phyloP scores from a whole-genome alignment of 306 rosid genomes.

The Betula pendula region DNA sequence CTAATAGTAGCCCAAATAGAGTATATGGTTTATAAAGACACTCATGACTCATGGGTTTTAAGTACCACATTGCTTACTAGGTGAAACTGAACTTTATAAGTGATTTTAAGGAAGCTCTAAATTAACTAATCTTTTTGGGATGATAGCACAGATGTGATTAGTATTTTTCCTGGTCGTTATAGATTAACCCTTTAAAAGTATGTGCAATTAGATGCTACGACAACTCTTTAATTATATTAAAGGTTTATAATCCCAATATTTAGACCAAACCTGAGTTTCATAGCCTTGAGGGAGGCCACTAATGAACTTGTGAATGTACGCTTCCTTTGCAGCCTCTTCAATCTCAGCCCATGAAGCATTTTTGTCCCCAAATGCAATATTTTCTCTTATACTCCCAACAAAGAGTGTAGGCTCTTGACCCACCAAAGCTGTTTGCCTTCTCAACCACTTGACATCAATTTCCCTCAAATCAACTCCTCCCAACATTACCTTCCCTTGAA shows the following conservation, averaged over 20 bases:
- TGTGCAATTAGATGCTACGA: neutral
- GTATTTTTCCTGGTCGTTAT: too few species aligned
- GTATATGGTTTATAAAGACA: too few species aligned
- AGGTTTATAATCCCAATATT: neutral
- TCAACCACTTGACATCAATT: conserved; percentile 74
- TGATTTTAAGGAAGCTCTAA: too few species aligned
- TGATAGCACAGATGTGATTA: too few species aligned
- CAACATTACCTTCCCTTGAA: conserved; percentile 70
- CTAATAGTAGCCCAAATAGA: too few species aligned
- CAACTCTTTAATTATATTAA: neutral
- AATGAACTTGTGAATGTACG: conserved; percentile 77
- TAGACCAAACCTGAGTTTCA: conserved; percentile 72
- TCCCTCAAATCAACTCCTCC: conserved; percentile 76
- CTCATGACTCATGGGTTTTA: too few species aligned
- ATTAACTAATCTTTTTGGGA: too few species aligned
- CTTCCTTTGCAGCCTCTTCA: conserved; percentile 80
- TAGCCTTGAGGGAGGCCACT: conserved; percentile 88
- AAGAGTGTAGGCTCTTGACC: conserved; percentile 89
- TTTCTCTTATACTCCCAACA: conserved; percentile 79
- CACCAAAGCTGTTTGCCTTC: conserved; percentile 81
- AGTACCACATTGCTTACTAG: too few species aligned
- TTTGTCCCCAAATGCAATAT: conserved; percentile 75
- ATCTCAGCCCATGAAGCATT: conserved; percentile 80
- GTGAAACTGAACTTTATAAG: too few species aligned
- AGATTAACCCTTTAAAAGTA: neutral